Evolutionary conservation across 352 stramenopile species (phyloP).

Genomic region (Plasmopara halstedii): DNA sequence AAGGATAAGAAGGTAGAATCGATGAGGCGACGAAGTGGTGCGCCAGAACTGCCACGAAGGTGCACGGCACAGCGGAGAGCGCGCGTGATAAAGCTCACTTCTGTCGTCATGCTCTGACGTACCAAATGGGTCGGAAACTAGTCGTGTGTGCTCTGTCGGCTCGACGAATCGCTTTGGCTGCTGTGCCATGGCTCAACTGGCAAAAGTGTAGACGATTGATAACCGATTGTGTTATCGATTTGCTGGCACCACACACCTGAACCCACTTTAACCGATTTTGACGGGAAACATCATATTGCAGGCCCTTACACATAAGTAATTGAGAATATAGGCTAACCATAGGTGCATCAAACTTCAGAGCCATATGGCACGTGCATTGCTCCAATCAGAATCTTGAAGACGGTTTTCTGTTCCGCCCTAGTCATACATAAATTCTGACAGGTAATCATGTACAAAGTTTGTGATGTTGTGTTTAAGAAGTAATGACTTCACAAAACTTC

Average conservation of each 20-base stretch:
- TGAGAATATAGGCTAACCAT: neutral
- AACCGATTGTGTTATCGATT: neutral
- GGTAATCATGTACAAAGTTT: too few species aligned
- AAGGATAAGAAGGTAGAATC: constrained; percentile 76
- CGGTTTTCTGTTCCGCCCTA: too few species aligned
- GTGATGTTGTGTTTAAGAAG: too few species aligned
- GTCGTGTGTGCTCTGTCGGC: constrained; percentile 27
- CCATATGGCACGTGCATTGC: constrained; percentile 12
- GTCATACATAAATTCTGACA: too few species aligned
- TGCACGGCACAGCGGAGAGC: constrained; percentile 28
- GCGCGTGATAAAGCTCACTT: constrained; percentile 7
- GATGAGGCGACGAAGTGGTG: constrained; percentile 51
- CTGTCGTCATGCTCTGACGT: constrained; percentile 1
- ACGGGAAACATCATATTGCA: neutral
- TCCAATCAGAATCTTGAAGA: constrained; percentile 15
- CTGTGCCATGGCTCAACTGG: constrained; percentile 9
- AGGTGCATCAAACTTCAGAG: neutral
- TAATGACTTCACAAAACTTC: too few species aligned
- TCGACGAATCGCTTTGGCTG: constrained; percentile 18
- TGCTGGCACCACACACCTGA: neutral
- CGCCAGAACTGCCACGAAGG: constrained; percentile 65
- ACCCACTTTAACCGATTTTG: neutral
- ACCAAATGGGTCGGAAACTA: constrained; percentile 11
- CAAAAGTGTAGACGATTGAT: neutral
- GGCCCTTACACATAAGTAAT: too few species aligned